Percentiles rank a stretch among this genome's conserved stretches.
Evolutionary conservation across 2,329 filamentous ascomycete species (phyloP).

Genomic region (Ophiognomonia clavigignenti-juglandacearum): DNA sequence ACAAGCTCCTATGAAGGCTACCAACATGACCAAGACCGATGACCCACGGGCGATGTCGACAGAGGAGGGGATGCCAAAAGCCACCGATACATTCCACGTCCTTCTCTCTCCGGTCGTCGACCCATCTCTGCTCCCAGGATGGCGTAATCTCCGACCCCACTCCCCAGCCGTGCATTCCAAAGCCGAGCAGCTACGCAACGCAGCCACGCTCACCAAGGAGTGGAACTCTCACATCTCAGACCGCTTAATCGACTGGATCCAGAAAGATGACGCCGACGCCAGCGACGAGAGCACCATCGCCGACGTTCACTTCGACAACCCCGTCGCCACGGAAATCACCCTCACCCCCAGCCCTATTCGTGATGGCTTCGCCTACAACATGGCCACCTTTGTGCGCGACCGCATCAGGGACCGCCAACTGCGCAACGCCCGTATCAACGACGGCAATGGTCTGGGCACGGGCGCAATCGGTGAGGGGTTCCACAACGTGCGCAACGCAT

Average conservation of each 20-base stretch:
- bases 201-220: constrained; percentile 40
- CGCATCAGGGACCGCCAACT: constrained; percentile 45
- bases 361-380: constrained; percentile 37
- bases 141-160: constrained; percentile 36
- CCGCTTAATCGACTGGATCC: constrained; percentile 39
- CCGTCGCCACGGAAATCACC: neutral
- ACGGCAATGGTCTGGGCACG: constrained; percentile 39
- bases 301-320: constrained; percentile 4
- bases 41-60: too few relatives aligned
- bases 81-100: constrained; percentile 37
- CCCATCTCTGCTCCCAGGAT: constrained; percentile 49
- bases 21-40: neutral
- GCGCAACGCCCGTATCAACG: constrained; percentile 34
- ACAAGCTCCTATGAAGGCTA: neutral
- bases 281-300: neutral
- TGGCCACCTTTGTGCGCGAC: constrained; percentile 35
- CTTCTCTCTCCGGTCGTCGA: constrained; percentile 49
- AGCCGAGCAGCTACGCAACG: constrained; percentile 50
- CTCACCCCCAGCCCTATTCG: constrained; percentile 28
- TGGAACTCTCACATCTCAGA: constrained; percentile 45
- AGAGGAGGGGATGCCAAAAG: neutral
- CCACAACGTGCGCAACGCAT: constrained; percentile 38
- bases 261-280: constrained; percentile 21
- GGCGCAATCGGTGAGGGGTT: constrained; percentile 31
- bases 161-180: constrained; percentile 41